Evolutionary conservation across 495 filamentous ascomycete species (phyloP).

Genomic region (Penicillium desertorum): DNA sequence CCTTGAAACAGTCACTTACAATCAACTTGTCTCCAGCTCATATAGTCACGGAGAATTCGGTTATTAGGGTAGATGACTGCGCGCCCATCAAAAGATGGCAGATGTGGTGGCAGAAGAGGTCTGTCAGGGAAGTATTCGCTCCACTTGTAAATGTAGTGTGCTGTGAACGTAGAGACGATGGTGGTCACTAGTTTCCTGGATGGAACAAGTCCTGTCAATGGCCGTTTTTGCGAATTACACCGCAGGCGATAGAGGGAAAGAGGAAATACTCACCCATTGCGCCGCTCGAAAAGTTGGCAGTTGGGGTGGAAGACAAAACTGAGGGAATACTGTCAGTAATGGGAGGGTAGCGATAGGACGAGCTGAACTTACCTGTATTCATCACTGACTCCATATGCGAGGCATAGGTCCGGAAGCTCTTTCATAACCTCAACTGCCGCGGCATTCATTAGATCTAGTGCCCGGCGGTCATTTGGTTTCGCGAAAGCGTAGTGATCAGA

Average conservation of each 20-base stretch:
- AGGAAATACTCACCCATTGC: constrained; percentile 63
- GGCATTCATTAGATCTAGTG: constrained; percentile 91
- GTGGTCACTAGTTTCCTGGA: constrained; percentile 84
- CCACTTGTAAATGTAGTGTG: constrained; percentile 85
- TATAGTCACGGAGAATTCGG: constrained; percentile 82
- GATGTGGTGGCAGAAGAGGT: constrained; percentile 62
- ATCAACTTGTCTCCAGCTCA: constrained; percentile 96
- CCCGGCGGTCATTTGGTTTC: constrained; percentile 89
- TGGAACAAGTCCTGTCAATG: neutral
- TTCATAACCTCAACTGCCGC: constrained; percentile 79
- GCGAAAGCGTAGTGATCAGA: constrained; percentile 77
- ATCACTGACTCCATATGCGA: constrained; percentile 91
- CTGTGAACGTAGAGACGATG: constrained; percentile 89
- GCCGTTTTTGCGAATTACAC: neutral
- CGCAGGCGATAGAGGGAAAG: neutral
- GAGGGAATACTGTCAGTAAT: neutral
- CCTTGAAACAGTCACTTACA: constrained; percentile 56
- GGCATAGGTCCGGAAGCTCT: constrained; percentile 78
- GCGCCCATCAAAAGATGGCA: constrained; percentile 89
- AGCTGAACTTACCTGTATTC: constrained; percentile 70
- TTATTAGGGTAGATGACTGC: constrained; percentile 82
- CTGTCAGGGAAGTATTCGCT: constrained; percentile 64
- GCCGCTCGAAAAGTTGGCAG: constrained; percentile 79
- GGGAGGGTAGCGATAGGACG: neutral
- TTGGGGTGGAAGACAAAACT: constrained; percentile 88